Evolutionary conservation across 306 rosid genomes (phyloP), one percentile per base, ranked within the genome.

Genomic region (Sphenostylis stenocarpa): DNA sequence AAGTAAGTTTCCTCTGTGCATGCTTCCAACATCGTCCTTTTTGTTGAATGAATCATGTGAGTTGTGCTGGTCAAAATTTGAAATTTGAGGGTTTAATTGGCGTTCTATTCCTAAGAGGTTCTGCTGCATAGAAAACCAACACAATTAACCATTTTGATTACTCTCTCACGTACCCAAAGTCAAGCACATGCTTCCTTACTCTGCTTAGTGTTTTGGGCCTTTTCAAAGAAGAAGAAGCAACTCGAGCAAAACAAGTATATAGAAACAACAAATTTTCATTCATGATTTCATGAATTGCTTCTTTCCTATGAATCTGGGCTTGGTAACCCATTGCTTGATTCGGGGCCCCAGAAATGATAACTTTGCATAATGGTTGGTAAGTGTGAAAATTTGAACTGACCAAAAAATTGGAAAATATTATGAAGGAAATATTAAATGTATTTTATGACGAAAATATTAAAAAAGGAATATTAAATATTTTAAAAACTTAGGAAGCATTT

Each of bases 1-100:
- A 91, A 94, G 98, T 94, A 84, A 82, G 82, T 69, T 0, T 23
- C 28, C 19, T 28, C 1, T 44, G 2, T 21, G 1, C 51, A 1
- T 31, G 15, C 45, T 53, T 24, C 26, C 28, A 17, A 15, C 34
- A 52, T 17, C 51, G 52, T 41, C 53, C 11, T 11, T 48, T 41
- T 33, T 20, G 0, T 21, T 43, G 51, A 15, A 31, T 29, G 15
- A 3, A 2, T 16, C 6, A 38, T 38, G 43, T 6, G 67, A 12
- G 21, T 16, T 41, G 23, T 44, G 38, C 4, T 15, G 8, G 23
- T 44, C 20, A 12, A 66, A 39, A 21, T 66, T 39, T 39, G 55
- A 41, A 43, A 67, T 23, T 23, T 38, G 17, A 65, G 6, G 20
- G 34, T 19, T n/a, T 10, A 9, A 33, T 29, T 31, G 24, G 19